These are phyloP conservation scores for Persicaria maculosa DNA, from an alignment of 148 eudicot species.

Conservation along the genomic window DNA sequence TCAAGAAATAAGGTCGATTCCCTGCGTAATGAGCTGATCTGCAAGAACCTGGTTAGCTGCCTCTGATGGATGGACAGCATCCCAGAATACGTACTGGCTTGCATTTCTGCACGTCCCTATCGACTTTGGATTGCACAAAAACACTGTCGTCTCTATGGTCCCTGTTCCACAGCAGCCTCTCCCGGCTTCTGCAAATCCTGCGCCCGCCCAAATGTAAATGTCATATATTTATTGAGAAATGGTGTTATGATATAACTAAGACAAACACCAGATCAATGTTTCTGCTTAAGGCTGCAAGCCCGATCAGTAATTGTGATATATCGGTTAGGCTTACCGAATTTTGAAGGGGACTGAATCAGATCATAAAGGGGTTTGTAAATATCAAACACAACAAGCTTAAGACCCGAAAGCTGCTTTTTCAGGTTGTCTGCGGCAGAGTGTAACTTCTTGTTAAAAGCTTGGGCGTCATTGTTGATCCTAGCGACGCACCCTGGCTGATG, in stretches of 20 bases:
- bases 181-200: conserved; percentile 81
- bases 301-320: neutral
- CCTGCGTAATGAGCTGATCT: conserved; percentile 44
- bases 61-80: conserved; percentile 90
- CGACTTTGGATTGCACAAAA: conserved; percentile 78
- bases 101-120: conserved; percentile 84
- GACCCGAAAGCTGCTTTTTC: conserved; percentile 53
- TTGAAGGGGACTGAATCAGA: conserved; percentile 49
- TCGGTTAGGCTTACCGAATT: conserved; percentile 35
- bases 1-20: conserved; percentile 46
- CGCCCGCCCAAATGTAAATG: too few species aligned
- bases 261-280: too few species aligned
- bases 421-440: conserved; percentile 53
- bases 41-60: conserved; percentile 93
- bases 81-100: conserved; percentile 86
- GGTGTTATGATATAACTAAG: too few species aligned
- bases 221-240: too few species aligned
- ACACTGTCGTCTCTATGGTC: conserved; percentile 62
- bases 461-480: conserved; percentile 56
- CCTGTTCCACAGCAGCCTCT: conserved; percentile 97
- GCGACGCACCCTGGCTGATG: conserved; percentile 61
- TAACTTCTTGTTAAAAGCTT: conserved; percentile 73
- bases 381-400: conserved; percentile 72
- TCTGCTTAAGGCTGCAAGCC: too few species aligned
- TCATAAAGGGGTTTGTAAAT: conserved; percentile 79